Evolutionary conservation across 2,329 filamentous ascomycete genomes (phyloP).

Genomic region (Didymella arachidicola): DNA sequence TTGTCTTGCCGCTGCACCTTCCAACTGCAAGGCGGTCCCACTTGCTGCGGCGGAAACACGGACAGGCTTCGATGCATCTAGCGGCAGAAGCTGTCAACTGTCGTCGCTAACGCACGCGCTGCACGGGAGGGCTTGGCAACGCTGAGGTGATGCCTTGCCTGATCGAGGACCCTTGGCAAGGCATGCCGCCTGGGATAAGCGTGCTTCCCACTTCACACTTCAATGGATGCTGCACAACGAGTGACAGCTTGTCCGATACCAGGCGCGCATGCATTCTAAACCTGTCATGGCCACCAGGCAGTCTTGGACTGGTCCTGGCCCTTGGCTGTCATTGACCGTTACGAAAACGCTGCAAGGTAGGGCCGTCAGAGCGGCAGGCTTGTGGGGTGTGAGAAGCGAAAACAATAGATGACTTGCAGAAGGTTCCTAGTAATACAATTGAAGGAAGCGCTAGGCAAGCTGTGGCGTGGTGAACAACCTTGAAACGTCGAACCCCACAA

Average conservation of each 20-base stretch:
- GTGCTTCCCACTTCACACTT: neutral
- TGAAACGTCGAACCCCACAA: constrained; percentile 29
- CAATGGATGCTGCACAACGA: neutral
- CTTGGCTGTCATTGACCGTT: constrained; percentile 1
- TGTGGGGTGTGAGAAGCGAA: constrained; percentile 17
- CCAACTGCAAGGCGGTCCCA: constrained; percentile 7
- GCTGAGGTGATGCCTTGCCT: constrained; percentile 10
- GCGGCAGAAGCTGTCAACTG: constrained; percentile 29
- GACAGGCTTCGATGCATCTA: constrained; percentile 26
- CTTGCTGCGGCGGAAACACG: constrained; percentile 22
- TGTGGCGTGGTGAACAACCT: constrained; percentile 11
- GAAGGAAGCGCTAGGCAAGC: constrained; percentile 24
- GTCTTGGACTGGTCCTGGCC: neutral
- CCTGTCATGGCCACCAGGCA: neutral
- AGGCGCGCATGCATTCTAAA: neutral
- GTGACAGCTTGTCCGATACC: neutral
- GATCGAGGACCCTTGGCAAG: constrained; percentile 8
- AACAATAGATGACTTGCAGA: constrained; percentile 26
- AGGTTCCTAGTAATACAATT: constrained; percentile 11
- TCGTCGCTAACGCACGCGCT: constrained; percentile 12
- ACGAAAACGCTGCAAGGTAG: constrained; percentile 13
- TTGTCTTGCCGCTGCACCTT: constrained; percentile 12
- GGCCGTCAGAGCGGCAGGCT: constrained; percentile 5
- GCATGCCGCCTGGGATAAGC: constrained; percentile 1
- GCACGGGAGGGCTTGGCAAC: constrained; percentile 23